These are phyloP conservation scores for Cystofilobasidium macerans DNA, from an alignment of 768 basidiomycete genomes.

Conservation along the genomic window DNA sequence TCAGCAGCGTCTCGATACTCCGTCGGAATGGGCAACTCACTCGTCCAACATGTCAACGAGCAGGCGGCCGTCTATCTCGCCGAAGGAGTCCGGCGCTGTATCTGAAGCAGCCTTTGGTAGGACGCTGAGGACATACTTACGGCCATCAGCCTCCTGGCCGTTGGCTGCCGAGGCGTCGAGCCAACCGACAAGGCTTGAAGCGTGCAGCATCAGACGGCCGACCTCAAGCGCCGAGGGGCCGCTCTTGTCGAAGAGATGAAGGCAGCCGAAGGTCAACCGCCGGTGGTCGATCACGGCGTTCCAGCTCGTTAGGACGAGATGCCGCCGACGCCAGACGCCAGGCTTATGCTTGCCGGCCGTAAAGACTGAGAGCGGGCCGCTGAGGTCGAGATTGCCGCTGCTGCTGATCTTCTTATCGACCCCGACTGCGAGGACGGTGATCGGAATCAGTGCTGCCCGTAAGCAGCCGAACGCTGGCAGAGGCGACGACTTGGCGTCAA, in stretches of 20 bases:
- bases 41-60: background rate
- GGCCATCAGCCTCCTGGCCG: slow-evolving; percentile 1
- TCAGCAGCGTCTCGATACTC: no score
- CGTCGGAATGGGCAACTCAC: slow-evolving; percentile 1
- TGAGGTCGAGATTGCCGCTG: background rate
- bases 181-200: background rate
- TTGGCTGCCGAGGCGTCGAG: background rate
- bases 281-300: background rate
- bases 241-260: background rate
- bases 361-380: background rate
- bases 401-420: background rate
- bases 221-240: background rate
- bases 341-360: background rate
- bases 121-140: slow-evolving; percentile 4
- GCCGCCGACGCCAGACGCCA: background rate
- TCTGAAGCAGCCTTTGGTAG: background rate
- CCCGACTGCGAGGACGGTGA: background rate
- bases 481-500: background rate
- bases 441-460: background rate
- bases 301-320: background rate
- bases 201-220: slow-evolving; percentile 5
- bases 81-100: background rate
- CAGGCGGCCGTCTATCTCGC: background rate
- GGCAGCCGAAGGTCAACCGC: background rate
- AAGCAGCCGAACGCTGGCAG: background rate